Evolutionary conservation across 495 filamentous ascomycete species (phyloP).

Genomic region (Xeromyces bisporus): DNA sequence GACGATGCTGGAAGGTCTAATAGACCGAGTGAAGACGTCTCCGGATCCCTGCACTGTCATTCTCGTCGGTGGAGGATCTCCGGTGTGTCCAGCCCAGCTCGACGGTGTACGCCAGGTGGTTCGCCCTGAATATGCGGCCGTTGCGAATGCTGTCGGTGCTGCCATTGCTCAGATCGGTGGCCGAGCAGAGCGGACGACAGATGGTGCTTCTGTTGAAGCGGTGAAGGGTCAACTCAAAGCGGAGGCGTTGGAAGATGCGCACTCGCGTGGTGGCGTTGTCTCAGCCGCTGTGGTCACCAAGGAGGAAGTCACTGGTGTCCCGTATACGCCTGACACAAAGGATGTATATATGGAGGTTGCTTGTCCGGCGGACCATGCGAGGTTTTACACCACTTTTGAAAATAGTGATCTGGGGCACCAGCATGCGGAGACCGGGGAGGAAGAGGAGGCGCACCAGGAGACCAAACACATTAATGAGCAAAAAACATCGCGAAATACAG

Average conservation of each 20-base stretch:
- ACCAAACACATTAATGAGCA: background rate
- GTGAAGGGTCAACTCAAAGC: slow-evolving; percentile 17
- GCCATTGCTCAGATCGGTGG: slow-evolving; percentile 25
- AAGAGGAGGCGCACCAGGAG: background rate
- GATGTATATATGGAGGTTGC: background rate
- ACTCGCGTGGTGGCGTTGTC: background rate
- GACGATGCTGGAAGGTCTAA: slow-evolving; percentile 8
- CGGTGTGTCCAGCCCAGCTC: slow-evolving; percentile 8
- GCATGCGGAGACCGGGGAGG: background rate
- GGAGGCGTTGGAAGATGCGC: slow-evolving; percentile 8
- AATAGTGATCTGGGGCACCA: background rate
- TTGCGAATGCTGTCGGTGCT: slow-evolving; percentile 41
- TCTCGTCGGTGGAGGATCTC: slow-evolving; percentile 14
- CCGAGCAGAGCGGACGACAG: slow-evolving; percentile 8
- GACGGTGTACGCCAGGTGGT: slow-evolving; percentile 7
- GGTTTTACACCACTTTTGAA: background rate
- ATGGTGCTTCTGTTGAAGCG: slow-evolving; percentile 20
- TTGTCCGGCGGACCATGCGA: background rate
- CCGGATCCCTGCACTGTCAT: slow-evolving; percentile 17
- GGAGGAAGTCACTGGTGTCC: slow-evolving; percentile 1
- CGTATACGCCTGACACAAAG: background rate
- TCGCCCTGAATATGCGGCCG: slow-evolving; percentile 13
- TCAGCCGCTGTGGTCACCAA: background rate
- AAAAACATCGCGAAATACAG: background rate
- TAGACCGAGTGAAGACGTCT: slow-evolving; percentile 13